A percentile compares a stretch with the other conserved stretches of the same genome.
phyloP scores from a whole-genome alignment of 768 basidiomycete genomes.

The Serendipita sp. region DNA sequence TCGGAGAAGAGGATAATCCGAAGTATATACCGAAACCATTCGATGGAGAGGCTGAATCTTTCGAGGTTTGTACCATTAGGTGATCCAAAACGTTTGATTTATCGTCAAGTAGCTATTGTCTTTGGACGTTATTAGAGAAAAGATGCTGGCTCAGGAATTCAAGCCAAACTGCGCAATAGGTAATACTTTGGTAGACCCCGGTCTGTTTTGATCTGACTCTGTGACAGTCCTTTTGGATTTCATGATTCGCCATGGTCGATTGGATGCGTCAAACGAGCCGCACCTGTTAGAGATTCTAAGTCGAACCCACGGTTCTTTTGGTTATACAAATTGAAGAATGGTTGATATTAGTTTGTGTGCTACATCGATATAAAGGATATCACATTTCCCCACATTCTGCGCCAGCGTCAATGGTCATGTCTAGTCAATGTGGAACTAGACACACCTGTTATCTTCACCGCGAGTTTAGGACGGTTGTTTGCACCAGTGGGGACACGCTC shows the following conservation, averaged over 20 bases:
- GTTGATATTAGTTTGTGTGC: no score
- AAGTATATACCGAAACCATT: conserved; percentile 51
- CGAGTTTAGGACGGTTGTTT: conserved; percentile 78
- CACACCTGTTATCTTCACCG: conserved; percentile 74
- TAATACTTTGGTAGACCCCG: conserved; percentile 16
- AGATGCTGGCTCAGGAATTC: conserved; percentile 58
- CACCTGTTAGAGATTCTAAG: conserved; percentile 64
- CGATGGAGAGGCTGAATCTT: conserved; percentile 91
- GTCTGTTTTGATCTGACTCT: neutral
- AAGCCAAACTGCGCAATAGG: conserved; percentile 87
- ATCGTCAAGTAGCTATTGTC: conserved; percentile 38
- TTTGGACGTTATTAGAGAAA: conserved; percentile 42
- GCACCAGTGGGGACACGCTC: conserved; percentile 88
- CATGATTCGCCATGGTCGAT: conserved; percentile 66
- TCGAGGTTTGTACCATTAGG: conserved; percentile 41
- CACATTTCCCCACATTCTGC: conserved; percentile 49
- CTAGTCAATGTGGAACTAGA: conserved; percentile 23
- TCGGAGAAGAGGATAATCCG: conserved; percentile 23
- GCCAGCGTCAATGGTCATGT: conserved; percentile 19
- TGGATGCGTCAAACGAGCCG: conserved; percentile 80
- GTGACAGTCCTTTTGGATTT: conserved; percentile 69
- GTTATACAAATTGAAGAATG: conserved; percentile 8
- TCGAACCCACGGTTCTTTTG: conserved; percentile 55
- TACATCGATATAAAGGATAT: neutral
- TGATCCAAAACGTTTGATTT: neutral